Evolutionary conservation across 441 rosid genomes (phyloP), one percentile per base, ranked within the genome.

Genomic region (Pelargonium citronellum): DNA sequence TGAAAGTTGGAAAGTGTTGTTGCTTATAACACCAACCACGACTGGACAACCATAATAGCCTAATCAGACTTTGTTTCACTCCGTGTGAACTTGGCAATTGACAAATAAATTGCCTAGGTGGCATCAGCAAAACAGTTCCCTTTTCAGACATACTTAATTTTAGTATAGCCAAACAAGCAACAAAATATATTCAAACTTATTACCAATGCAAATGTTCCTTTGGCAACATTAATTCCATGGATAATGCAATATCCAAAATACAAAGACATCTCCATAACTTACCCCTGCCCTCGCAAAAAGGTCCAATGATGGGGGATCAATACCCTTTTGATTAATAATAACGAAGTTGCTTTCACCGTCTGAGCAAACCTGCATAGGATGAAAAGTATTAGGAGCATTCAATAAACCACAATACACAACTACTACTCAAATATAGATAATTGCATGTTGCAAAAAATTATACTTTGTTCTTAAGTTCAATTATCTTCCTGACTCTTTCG

Each of bases 201-300:
- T 30, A 30, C 37, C 37, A 30, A 30, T 30, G 37, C 37, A 30
- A 30, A 30, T 30, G 37, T 30, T 30, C 37, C 37, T 30, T 30
- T 30, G 37, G 5, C 37, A 30, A 30, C 37, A 30, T 5, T 30
- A 30, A 30, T 30, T 30, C 37, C 37, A 30, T 0, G 37, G 4
- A 30, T 30, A 30, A 30, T 30, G 3, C 37, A 3, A 30, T 30
- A 30, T 30, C 37, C 37, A 30, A 30, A 30, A 30, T 30, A 30
- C 37, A 30, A 30, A 30, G 5, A 30, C 37, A 30, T 30, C 37
- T 34, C 34, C 20, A 67, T 43, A 68, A 74, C 95, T 83, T 83
- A 92, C 98, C 95, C 98, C 98, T 61, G 92, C 96, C 71, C 95
- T 86, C 66, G 96, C 94, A 73, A 94, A 91, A 72, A 94, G 91